These are phyloP conservation scores for Saccharomycopsis hybrid DNA, from an alignment of 1,139 yeast genomes.

Conservation along the genomic window DNA sequence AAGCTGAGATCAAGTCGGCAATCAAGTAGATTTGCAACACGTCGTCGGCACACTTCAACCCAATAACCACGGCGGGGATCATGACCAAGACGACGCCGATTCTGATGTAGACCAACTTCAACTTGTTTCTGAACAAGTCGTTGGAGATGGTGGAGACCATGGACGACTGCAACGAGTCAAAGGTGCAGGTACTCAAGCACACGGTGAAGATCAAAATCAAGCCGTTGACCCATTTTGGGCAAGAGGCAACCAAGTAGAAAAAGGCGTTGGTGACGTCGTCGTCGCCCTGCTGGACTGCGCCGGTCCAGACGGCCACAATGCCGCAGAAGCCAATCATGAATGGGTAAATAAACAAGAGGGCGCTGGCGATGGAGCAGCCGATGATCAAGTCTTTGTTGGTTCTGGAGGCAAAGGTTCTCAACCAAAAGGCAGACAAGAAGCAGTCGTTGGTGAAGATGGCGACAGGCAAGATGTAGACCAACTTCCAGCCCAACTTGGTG, in stretches of 20 bases:
- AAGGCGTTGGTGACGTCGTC: slow-evolving; percentile 59
- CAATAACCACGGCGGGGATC: slow-evolving; percentile 81
- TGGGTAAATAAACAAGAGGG: slow-evolving; percentile 56
- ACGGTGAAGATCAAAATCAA: slow-evolving; percentile 71
- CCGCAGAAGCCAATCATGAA: slow-evolving; percentile 80
- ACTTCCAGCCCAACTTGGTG: slow-evolving; percentile 80
- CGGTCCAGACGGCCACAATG: slow-evolving; percentile 86
- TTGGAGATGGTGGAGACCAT: slow-evolving; percentile 84
- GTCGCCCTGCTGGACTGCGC: slow-evolving; percentile 56
- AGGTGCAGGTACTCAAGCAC: slow-evolving; percentile 76
- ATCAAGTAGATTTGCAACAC: slow-evolving; percentile 82
- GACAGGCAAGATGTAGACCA: slow-evolving; percentile 73
- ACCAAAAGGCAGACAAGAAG: slow-evolving; percentile 90
- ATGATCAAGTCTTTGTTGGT: slow-evolving; percentile 68
- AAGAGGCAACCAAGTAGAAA: slow-evolving; percentile 56
- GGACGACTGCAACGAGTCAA: slow-evolving; percentile 86
- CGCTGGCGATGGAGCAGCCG: slow-evolving; percentile 70
- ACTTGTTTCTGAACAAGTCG: slow-evolving; percentile 78
- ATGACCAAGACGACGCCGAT: slow-evolving; percentile 66
- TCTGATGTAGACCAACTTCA: slow-evolving; percentile 62
- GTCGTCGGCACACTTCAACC: slow-evolving; percentile 71
- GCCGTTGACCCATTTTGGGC: slow-evolving; percentile 88
- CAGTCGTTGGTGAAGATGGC: slow-evolving; percentile 89
- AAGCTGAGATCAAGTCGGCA: slow-evolving; percentile 83
- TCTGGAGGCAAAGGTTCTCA: slow-evolving; percentile 85